Evolutionary conservation across 2,329 filamentous ascomycete species (phyloP).

Genomic region (Aureobasidium uvarum): DNA sequence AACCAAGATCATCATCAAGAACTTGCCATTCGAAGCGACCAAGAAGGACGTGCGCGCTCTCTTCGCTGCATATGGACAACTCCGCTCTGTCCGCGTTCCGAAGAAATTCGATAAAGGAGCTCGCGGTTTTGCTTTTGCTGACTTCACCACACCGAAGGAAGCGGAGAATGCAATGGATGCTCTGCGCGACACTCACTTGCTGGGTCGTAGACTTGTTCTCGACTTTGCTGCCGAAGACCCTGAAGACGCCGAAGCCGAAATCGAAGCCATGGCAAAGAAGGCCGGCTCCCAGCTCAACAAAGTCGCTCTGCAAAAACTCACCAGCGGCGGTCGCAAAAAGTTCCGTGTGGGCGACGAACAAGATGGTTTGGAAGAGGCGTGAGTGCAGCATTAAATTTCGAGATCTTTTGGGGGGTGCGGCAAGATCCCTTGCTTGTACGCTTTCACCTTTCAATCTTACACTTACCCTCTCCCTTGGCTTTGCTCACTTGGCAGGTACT

Average conservation of each 20-base stretch:
- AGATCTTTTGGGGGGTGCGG: slow-evolving; percentile 23
- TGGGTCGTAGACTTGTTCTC: slow-evolving; percentile 84
- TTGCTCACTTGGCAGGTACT: slow-evolving; percentile 26
- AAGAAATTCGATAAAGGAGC: slow-evolving; percentile 89
- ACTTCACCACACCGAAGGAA: slow-evolving; percentile 89
- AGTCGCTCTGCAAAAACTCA: slow-evolving; percentile 85
- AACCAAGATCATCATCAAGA: slow-evolving; percentile 97
- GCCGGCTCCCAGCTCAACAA: slow-evolving; percentile 86
- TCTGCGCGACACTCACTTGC: slow-evolving; percentile 85
- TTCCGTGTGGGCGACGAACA: slow-evolving; percentile 76
- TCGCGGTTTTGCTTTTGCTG: slow-evolving; percentile 94
- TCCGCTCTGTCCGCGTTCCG: slow-evolving; percentile 88
- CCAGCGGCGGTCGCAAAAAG: slow-evolving; percentile 77
- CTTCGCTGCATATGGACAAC: slow-evolving; percentile 85
- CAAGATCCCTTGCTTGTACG: slow-evolving; percentile 25
- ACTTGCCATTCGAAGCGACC: slow-evolving; percentile 90
- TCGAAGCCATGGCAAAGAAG: slow-evolving; percentile 96
- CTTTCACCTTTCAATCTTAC: slow-evolving; percentile 20
- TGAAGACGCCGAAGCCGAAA: slow-evolving; percentile 90
- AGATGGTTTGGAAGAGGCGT: slow-evolving; percentile 48
- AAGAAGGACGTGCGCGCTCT: slow-evolving; percentile 89
- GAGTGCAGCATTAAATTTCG: slow-evolving; percentile 24
- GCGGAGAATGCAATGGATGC: slow-evolving; percentile 88
- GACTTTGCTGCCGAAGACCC: slow-evolving; percentile 88
- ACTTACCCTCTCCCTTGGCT: slow-evolving; percentile 23